phyloP scores from a whole-genome alignment of 2,329 filamentous ascomycete species.

The Knufia petricola region DNA sequence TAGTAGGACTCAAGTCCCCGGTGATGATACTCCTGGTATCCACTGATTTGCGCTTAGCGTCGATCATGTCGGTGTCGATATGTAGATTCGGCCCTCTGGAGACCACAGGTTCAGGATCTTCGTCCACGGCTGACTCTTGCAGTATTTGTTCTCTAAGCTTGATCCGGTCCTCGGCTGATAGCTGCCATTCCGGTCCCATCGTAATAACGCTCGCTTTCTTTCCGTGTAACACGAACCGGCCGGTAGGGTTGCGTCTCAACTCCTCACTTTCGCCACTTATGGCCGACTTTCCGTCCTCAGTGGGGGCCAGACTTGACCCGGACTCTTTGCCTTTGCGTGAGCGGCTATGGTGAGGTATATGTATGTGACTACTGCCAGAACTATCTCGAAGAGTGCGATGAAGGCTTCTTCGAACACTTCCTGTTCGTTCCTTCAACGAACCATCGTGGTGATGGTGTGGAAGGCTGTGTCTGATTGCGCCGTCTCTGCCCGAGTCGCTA shows the following conservation, averaged over 20 bases:
- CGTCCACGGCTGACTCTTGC: background rate
- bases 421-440: slow-evolving; percentile 46
- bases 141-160: slow-evolving; percentile 40
- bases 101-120: background rate
- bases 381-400: slow-evolving; percentile 83
- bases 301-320: slow-evolving; percentile 46
- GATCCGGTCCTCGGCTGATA: slow-evolving; percentile 63
- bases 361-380: slow-evolving; percentile 53
- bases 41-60: slow-evolving; percentile 1
- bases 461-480: slow-evolving; percentile 28
- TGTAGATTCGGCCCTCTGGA: background rate
- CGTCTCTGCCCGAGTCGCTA: slow-evolving; percentile 35
- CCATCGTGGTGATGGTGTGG: slow-evolving; percentile 28
- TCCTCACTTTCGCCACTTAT: slow-evolving; percentile 49
- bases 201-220: slow-evolving; percentile 97
- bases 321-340: slow-evolving; percentile 70
- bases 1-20: slow-evolving; percentile 3
- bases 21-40: background rate
- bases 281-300: slow-evolving; percentile 42
- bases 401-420: slow-evolving; percentile 71
- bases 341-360: slow-evolving; percentile 50
- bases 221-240: slow-evolving; percentile 91
- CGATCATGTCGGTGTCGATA: slow-evolving; percentile 6
- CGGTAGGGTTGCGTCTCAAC: slow-evolving; percentile 60
- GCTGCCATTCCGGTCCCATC: slow-evolving; percentile 86